Evolutionary conservation across 208 protist species (phyloP), one percentile per base, ranked within the genome.

Genomic region (Porcisia hertigi): DNA sequence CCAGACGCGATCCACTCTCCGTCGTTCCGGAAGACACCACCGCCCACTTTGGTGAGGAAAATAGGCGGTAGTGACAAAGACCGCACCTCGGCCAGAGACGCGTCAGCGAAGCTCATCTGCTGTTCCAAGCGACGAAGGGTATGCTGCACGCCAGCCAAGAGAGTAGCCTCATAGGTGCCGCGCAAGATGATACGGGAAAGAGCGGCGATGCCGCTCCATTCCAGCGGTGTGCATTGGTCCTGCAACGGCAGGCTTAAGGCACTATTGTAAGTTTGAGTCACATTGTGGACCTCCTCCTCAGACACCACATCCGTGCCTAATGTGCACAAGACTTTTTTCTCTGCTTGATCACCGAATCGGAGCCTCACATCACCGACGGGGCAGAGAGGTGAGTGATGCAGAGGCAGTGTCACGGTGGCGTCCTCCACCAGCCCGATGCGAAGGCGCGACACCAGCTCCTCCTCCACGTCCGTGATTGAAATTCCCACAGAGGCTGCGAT

Each of bases 221-320:
- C 54, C 36, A 52, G 9, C 47, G 25, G 49, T 47, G 36, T 23
- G 3, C 41, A 54, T 9, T 30, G 20, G 6, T 14, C 30, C 41
- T 57, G 8, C 0, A n/a, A 54, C 8, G 64, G 62, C 7, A 90
- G 60, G 41, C 85, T 89, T 45, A 91, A 53, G 30, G 85, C 87
- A 49, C 85, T 88, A 83, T 81, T 86, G 80, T 84, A 91, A 7
- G 78, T 81, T 63, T 91, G 87, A 45, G 84, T 86, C 16, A 89
- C 87, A 14, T 72, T 73, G 58, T 83, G 80, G 0, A 78, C 23
- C 54, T 41, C 39, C 65, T 47, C 54, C 58, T 43, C 58, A 14
- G n/a, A 20, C 23, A 54, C 39, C 18, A 34, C 23, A 43, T 30
- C 47, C 14, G 53, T n/a, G 25, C n/a, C 23, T 36, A 14, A 67